Conservation (phyloP, 345 rosid genomes). For the Gossypium stocksii region DNA sequence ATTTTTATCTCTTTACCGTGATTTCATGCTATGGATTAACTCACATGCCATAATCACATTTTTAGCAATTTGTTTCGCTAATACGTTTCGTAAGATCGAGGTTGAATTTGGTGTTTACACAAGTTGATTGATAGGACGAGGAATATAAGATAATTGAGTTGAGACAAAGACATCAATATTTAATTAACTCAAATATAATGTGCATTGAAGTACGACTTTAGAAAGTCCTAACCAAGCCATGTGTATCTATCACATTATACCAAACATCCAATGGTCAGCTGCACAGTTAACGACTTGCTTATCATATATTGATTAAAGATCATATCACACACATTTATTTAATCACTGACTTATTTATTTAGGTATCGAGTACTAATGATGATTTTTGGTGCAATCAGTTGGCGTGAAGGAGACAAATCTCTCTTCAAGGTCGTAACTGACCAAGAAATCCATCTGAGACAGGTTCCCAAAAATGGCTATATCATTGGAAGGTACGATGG, state of each 20-base stretch:
- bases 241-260: not conserved
- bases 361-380: not conserved
- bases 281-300: not conserved
- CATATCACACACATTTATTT: not conserved
- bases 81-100: too few relatives aligned
- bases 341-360: not conserved
- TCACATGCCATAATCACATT: too few relatives aligned
- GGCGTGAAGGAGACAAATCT: conserved; percentile 39
- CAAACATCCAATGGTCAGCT: not conserved
- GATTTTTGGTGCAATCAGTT: conserved; percentile 32
- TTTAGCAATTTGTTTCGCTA: too few relatives aligned
- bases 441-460: conserved; percentile 35
- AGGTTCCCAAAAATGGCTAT: conserved; percentile 37
- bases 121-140: too few relatives aligned
- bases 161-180: too few relatives aligned
- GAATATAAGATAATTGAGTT: too few relatives aligned
- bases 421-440: conserved; percentile 40
- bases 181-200: too few relatives aligned
- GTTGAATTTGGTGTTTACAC: too few relatives aligned
- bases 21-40: too few relatives aligned
- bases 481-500: conserved; percentile 25
- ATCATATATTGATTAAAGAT: not conserved
- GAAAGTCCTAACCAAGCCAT: too few relatives aligned
- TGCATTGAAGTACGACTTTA: too few relatives aligned
- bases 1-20: too few relatives aligned